phyloP scores from a whole-genome alignment of 148 eudicot genomes.

The Rhododendron ferrugineum region DNA sequence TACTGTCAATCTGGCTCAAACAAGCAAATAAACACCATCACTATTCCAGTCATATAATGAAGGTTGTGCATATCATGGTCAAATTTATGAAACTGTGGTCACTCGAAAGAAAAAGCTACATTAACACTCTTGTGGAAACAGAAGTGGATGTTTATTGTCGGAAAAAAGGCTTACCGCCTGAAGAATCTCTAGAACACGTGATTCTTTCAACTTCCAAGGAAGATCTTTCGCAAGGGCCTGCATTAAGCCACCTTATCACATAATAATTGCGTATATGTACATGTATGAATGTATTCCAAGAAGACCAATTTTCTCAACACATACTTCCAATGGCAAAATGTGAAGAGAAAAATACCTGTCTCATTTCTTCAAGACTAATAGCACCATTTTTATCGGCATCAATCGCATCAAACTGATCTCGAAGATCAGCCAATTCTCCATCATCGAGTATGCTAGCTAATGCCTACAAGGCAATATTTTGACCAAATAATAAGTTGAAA shows the following conservation, averaged over 20 bases:
- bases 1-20: conserved; percentile 75
- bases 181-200: conserved; percentile 79
- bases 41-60: neutral
- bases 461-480: conserved; percentile 46
- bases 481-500: neutral
- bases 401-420: conserved; percentile 94
- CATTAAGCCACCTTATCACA: conserved; percentile 1
- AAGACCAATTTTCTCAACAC: neutral
- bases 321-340: neutral
- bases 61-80: neutral
- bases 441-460: conserved; percentile 80
- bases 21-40: conserved; percentile 5
- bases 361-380: conserved; percentile 96
- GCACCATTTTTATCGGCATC: conserved; percentile 87
- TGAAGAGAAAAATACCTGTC: conserved; percentile 50
- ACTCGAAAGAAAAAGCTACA: neutral
- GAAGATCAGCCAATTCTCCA: conserved; percentile 69
- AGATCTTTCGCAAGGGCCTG: conserved; percentile 96
- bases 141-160: conserved; percentile 9
- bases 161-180: conserved; percentile 61
- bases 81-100: neutral
- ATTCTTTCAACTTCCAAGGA: conserved; percentile 90
- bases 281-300: neutral
- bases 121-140: neutral
- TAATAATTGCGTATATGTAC: neutral